phyloP scores from a whole-genome alignment of 1,139 yeast genomes.

The Scheffersomyces parashehatae region DNA sequence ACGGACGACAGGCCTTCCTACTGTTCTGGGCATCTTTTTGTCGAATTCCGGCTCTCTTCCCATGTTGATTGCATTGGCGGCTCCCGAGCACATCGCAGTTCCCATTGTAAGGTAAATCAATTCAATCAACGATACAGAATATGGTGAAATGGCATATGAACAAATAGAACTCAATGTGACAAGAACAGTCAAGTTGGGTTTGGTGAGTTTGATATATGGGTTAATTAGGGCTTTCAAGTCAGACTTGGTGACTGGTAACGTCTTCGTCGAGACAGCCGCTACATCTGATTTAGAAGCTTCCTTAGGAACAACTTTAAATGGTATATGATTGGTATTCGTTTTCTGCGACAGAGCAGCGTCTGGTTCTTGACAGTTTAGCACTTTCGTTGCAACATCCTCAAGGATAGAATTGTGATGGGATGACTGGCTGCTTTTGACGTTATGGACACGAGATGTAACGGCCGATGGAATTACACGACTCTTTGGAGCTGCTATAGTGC shows the following conservation, averaged over 20 bases:
- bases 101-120: slow-evolving; percentile 77
- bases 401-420: slow-evolving; percentile 12
- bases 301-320: slow-evolving; percentile 57
- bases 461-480: background rate
- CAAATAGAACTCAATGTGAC: slow-evolving; percentile 92
- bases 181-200: slow-evolving; percentile 83
- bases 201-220: slow-evolving; percentile 77
- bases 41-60: slow-evolving; percentile 94
- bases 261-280: background rate
- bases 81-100: slow-evolving; percentile 83
- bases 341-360: slow-evolving; percentile 29
- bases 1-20: slow-evolving; percentile 85
- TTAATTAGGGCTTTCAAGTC: slow-evolving; percentile 37
- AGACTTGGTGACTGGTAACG: slow-evolving; percentile 12
- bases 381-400: slow-evolving; percentile 35
- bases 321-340: slow-evolving; percentile 36
- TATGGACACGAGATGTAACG: background rate
- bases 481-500: background rate
- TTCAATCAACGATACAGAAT: slow-evolving; percentile 68
- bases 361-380: slow-evolving; percentile 41
- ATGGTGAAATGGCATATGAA: slow-evolving; percentile 90
- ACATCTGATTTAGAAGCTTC: slow-evolving; percentile 6
- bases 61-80: slow-evolving; percentile 97
- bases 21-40: slow-evolving; percentile 83
- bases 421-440: background rate